Evolutionary conservation across 768 basidiomycete genomes (phyloP).

Genomic region (Lactarius deliciosus): DNA sequence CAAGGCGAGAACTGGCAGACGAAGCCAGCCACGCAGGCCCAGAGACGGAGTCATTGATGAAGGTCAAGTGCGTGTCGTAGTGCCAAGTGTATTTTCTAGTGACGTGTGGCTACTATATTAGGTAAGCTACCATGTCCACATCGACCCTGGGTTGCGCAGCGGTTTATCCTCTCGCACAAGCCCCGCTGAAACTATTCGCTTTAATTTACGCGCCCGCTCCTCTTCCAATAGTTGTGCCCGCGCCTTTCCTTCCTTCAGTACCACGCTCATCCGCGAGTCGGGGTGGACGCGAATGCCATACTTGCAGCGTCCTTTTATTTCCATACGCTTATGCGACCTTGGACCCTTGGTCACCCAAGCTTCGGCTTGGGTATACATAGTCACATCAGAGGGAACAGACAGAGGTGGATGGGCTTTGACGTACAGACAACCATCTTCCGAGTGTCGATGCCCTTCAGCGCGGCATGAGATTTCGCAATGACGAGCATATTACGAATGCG

Average conservation of each 20-base stretch:
- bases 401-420: conserved; percentile 37
- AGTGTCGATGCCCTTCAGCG: conserved; percentile 68
- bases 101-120: conserved; percentile 15
- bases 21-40: conserved; percentile 47
- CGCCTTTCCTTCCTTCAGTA: conserved; percentile 81
- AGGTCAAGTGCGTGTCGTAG: neutral
- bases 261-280: conserved; percentile 69
- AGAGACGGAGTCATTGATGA: conserved; percentile 38
- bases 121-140: conserved; percentile 72
- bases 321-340: conserved; percentile 60
- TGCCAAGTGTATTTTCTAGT: too few relatives aligned
- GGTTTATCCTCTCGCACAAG: conserved; percentile 78
- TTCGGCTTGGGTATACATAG: conserved; percentile 55
- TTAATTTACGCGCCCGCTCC: conserved; percentile 65
- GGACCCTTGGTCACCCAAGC: conserved; percentile 92
- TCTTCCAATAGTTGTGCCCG: conserved; percentile 62
- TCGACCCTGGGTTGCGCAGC: conserved; percentile 66
- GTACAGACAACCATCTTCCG: conserved; percentile 78
- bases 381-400: conserved; percentile 7
- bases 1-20: conserved; percentile 48
- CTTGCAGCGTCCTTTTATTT: conserved; percentile 82
- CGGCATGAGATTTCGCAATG: conserved; percentile 83
- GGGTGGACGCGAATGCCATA: conserved; percentile 76
- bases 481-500: conserved; percentile 88
- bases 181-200: conserved; percentile 76